phyloP scores from a whole-genome alignment of 805 yeast species.

The Saccharomycopsis sp. region DNA sequence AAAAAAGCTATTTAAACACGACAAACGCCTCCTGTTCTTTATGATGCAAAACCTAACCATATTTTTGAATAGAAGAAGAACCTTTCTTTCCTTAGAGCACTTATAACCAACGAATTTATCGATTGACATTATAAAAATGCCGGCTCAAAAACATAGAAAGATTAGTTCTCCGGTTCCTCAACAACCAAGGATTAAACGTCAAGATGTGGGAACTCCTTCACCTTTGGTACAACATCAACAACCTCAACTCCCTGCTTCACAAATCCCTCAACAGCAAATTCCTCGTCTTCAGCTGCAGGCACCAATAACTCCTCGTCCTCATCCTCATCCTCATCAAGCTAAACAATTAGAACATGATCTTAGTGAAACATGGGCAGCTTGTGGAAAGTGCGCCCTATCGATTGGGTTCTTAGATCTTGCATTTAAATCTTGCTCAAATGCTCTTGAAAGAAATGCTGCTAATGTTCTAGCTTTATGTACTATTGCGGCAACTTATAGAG shows the following conservation, averaged over 20 bases:
- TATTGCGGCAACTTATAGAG: slow-evolving; percentile 31
- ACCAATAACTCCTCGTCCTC: not conserved
- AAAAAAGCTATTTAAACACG: too few species aligned
- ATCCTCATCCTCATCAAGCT: not conserved
- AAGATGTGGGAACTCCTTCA: slow-evolving; percentile 10
- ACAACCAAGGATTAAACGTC: slow-evolving; percentile 14
- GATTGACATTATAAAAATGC: too few species aligned
- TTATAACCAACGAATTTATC: too few species aligned
- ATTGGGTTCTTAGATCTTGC: slow-evolving; percentile 26
- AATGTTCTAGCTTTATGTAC: slow-evolving; percentile 33
- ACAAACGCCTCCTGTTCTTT: too few species aligned
- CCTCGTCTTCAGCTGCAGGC: not conserved
- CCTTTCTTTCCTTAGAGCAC: too few species aligned
- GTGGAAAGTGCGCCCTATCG: slow-evolving; percentile 13
- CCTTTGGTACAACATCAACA: not conserved
- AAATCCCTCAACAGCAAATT: not conserved
- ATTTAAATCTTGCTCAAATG: slow-evolving; percentile 33
- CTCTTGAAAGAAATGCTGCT: slow-evolving; percentile 32
- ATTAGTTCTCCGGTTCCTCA: slow-evolving; percentile 11
- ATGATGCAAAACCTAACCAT: too few species aligned
- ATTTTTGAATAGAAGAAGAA: too few species aligned
- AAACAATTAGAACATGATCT: slow-evolving; percentile 7
- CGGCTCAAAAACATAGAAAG: slow-evolving; percentile 12
- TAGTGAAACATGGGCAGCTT: slow-evolving; percentile 17
- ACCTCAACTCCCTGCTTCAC: not conserved